Conservation (phyloP, 2,329 filamentous ascomycete species). For the Calcarisporium arbuscula region DNA sequence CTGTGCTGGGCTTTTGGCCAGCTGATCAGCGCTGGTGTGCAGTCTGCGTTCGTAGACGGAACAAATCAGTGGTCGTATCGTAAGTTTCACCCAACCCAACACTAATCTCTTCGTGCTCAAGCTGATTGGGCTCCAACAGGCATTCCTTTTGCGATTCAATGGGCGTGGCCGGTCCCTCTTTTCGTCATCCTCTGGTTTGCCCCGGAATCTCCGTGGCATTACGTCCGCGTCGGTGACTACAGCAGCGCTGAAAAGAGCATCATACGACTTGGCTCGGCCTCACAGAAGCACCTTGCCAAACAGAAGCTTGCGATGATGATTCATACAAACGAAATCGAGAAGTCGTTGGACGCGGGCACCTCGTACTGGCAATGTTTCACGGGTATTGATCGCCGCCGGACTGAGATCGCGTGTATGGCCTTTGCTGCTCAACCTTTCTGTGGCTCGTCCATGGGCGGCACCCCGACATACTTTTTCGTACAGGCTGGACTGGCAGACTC, state of each 20-base stretch:
- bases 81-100: too few species aligned
- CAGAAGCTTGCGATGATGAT: slow-evolving; percentile 48
- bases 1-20: slow-evolving; percentile 30
- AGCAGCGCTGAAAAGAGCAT: slow-evolving; percentile 39
- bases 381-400: slow-evolving; percentile 40
- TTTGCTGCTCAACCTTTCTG: slow-evolving; percentile 29
- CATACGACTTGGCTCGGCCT: slow-evolving; percentile 48
- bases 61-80: slow-evolving; percentile 24
- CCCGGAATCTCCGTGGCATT: slow-evolving; percentile 26
- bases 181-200: slow-evolving; percentile 19
- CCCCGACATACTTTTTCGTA: slow-evolving; percentile 35
- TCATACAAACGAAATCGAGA: slow-evolving; percentile 28
- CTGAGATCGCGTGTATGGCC: slow-evolving; percentile 39
- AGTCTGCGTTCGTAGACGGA: slow-evolving; percentile 20
- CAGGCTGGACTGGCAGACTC: slow-evolving; percentile 30
- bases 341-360: slow-evolving; percentile 9
- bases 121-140: too few species aligned
- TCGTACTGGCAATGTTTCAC: slow-evolving; percentile 37
- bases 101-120: too few species aligned
- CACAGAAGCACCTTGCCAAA: too few species aligned
- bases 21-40: slow-evolving; percentile 26
- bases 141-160: slow-evolving; percentile 30
- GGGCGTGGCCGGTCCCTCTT: slow-evolving; percentile 23
- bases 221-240: slow-evolving; percentile 34
- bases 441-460: slow-evolving; percentile 25